Percentiles rank a stretch among this genome's conserved stretches.
Conservation (phyloP, 2,329 filamentous ascomycete species). For the Taxawa tesnikishii region DNA sequence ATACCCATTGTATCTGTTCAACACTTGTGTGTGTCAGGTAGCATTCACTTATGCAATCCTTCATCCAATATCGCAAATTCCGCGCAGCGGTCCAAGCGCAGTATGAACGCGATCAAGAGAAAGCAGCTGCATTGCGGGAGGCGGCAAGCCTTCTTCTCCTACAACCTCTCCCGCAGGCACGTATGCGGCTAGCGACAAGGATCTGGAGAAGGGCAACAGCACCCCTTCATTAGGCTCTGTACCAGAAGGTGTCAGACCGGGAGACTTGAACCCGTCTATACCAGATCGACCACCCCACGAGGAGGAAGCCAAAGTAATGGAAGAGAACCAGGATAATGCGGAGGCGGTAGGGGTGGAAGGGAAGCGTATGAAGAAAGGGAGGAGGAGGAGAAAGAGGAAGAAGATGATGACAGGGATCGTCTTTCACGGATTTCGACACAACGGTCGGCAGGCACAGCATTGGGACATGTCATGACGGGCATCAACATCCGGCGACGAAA, state of each 20-base stretch:
- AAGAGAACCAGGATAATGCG: not conserved
- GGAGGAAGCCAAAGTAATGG: slow-evolving; percentile 2
- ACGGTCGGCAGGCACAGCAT: slow-evolving; percentile 18
- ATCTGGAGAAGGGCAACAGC: slow-evolving; percentile 2
- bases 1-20: too few species aligned
- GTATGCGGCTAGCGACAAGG: not conserved
- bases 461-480: slow-evolving; percentile 22
- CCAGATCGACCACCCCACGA: slow-evolving; percentile 1
- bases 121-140: slow-evolving; percentile 5
- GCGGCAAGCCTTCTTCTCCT: not conserved
- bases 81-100: slow-evolving; percentile 9
- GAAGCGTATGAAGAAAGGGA: slow-evolving; percentile 5
- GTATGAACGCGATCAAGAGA: slow-evolving; percentile 9
- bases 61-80: slow-evolving; percentile 15
- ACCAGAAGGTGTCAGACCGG: not conserved
- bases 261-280: slow-evolving; percentile 2
- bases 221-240: not conserved
- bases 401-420: slow-evolving; percentile 10
- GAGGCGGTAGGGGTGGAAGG: slow-evolving; percentile 1
- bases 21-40: too few species aligned
- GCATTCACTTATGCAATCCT: slow-evolving; percentile 22
- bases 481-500: slow-evolving; percentile 22
- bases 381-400: slow-evolving; percentile 8
- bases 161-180: not conserved
- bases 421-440: slow-evolving; percentile 18